phyloP scores from a whole-genome alignment of 2,329 filamentous ascomycete species.

The Raffaelea ambrosiae region DNA sequence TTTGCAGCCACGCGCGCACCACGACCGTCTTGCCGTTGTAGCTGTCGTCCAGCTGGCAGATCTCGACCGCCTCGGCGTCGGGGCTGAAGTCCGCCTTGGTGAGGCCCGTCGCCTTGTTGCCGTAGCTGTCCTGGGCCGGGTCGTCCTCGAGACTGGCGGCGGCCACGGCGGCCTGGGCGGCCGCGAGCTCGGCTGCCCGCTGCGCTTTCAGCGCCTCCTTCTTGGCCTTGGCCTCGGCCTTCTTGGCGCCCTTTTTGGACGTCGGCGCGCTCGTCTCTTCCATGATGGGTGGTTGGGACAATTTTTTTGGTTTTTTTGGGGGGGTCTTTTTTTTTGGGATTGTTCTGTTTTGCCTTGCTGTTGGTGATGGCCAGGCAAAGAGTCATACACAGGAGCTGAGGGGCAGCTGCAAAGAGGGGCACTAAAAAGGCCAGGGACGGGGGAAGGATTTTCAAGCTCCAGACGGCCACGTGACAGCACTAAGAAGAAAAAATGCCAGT shows the following conservation, averaged over 20 bases:
- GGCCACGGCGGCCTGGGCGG: conserved; percentile 60
- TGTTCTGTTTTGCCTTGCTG: too few species aligned
- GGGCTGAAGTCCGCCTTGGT: conserved; percentile 39
- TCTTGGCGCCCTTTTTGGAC: conserved; percentile 78
- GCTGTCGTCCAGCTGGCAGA: conserved; percentile 56
- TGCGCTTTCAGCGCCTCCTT: conserved; percentile 76
- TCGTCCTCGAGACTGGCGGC: conserved; percentile 53
- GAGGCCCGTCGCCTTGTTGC: conserved; percentile 41
- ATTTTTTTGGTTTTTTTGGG: too few species aligned
- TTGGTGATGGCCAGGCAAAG: too few species aligned
- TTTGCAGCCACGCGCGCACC: conserved; percentile 76
- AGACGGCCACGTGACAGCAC: too few species aligned
- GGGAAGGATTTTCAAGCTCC: too few species aligned
- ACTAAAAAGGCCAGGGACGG: too few species aligned
- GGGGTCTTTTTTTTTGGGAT: too few species aligned
- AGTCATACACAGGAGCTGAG: too few species aligned
- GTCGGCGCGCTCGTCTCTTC: conserved; percentile 30
- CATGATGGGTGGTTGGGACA: too few species aligned
- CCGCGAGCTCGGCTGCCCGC: conserved; percentile 65
- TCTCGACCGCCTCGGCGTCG: conserved; percentile 47
- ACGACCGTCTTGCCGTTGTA: conserved; percentile 63
- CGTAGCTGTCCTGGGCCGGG: conserved; percentile 70
- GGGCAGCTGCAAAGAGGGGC: too few species aligned
- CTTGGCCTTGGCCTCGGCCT: conserved; percentile 77
- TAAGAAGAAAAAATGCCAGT: too few species aligned